Evolutionary conservation across 75 land plant genomes (phyloP).

Genomic region (Sequoiadendron giganteum): DNA sequence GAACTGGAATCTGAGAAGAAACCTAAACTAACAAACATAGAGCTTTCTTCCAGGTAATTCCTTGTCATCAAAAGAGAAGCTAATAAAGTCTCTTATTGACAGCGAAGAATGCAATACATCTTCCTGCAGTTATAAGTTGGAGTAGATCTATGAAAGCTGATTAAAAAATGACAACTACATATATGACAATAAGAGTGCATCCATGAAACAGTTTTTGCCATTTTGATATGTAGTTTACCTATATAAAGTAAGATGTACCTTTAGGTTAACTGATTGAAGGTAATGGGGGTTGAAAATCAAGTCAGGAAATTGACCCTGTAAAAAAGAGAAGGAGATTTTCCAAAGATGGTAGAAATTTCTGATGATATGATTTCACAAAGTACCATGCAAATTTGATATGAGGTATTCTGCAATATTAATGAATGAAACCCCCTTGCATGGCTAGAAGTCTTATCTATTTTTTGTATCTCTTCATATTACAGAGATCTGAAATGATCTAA

Average conservation of each 20-base stretch:
- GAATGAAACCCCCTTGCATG: background rate
- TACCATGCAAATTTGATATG: background rate
- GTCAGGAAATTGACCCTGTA: background rate
- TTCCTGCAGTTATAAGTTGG: background rate
- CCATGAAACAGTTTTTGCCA: background rate
- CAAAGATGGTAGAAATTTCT: background rate
- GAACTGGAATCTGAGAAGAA: background rate
- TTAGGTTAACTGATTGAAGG: background rate
- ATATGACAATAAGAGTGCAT: background rate
- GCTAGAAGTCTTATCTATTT: background rate
- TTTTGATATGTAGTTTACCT: background rate
- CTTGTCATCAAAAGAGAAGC: no score
- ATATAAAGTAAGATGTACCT: background rate
- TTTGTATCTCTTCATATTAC: background rate
- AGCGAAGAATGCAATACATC: background rate
- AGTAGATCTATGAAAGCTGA: background rate
- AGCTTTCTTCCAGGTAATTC: background rate
- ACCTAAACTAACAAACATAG: background rate
- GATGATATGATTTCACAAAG: background rate
- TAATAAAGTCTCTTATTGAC: background rate
- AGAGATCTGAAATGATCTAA: background rate
- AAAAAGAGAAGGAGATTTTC: background rate
- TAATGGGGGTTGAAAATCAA: background rate
- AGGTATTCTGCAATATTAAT: background rate
- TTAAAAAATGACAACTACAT: no score